Percentiles rank a stretch among this genome's conserved stretches.
Conservation (phyloP, 495 filamentous ascomycete species). For the Aspergillus haitiensis region DNA sequence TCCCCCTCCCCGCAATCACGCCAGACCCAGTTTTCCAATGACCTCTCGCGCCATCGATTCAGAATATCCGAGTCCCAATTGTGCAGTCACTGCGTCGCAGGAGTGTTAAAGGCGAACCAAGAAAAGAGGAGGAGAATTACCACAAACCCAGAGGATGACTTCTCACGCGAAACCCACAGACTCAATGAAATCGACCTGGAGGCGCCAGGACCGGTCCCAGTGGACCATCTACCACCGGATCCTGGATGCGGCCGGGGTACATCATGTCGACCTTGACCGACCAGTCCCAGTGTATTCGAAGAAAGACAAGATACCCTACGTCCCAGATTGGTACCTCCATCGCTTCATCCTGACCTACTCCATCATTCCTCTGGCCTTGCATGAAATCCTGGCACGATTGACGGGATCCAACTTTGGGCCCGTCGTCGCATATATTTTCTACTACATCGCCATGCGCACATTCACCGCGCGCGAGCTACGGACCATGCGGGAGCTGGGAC, state of each 20-base stretch:
- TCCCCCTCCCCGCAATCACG: no score
- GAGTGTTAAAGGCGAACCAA: no score
- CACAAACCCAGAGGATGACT: background rate
- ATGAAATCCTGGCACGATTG: constrained; percentile 28
- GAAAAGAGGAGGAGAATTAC: no score
- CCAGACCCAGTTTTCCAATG: no score
- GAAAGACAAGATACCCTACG: constrained; percentile 33
- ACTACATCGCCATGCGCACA: constrained; percentile 19
- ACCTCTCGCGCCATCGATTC: no score
- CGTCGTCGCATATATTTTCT: constrained; percentile 27
- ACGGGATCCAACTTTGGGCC: constrained; percentile 17
- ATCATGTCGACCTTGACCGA: constrained; percentile 26
- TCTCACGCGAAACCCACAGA: constrained; percentile 28
- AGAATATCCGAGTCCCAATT: no score
- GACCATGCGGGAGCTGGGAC: constrained; percentile 27
- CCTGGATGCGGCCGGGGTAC: constrained; percentile 25
- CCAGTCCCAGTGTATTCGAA: constrained; percentile 30
- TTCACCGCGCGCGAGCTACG: constrained; percentile 27
- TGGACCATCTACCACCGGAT: constrained; percentile 29
- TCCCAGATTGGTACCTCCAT: constrained; percentile 25
- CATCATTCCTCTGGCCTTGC: constrained; percentile 25
- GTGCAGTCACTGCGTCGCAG: no score
- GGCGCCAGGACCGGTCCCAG: constrained; percentile 23
- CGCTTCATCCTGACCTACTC: constrained; percentile 27
- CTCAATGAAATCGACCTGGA: constrained; percentile 42